Percentiles rank a stretch among this genome's conserved stretches.
Conservation (phyloP, 1,284 basidiomycete species). For the Sporisorium scitamineum region DNA sequence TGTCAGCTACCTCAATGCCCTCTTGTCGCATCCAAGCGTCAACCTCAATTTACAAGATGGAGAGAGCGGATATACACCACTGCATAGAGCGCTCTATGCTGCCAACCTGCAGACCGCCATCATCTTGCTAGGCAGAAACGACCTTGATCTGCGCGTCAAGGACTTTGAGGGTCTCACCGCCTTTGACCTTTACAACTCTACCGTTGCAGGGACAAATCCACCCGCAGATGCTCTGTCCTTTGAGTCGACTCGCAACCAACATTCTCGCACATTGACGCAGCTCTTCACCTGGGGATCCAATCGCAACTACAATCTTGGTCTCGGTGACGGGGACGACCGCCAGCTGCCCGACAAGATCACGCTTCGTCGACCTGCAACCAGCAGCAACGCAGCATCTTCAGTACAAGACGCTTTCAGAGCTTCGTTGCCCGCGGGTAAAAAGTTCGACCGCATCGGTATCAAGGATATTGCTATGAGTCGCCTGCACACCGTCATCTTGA, state of each 20-base stretch:
- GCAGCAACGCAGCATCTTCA: constrained; percentile 10
- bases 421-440: constrained; percentile 46
- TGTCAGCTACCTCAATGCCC: constrained; percentile 81
- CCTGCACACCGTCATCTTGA: constrained; percentile 64
- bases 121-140: constrained; percentile 79
- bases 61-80: constrained; percentile 80
- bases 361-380: constrained; percentile 68
- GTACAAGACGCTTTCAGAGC: constrained; percentile 21
- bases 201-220: constrained; percentile 63
- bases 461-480: constrained; percentile 63
- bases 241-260: constrained; percentile 22
- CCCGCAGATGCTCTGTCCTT: constrained; percentile 33
- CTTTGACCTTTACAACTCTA: constrained; percentile 88
- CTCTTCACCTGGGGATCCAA: constrained; percentile 94
- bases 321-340: constrained; percentile 84
- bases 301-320: constrained; percentile 76
- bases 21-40: constrained; percentile 82
- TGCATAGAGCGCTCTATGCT: constrained; percentile 89
- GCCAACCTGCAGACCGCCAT: constrained; percentile 85
- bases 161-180: constrained; percentile 92
- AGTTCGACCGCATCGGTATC: constrained; percentile 60
- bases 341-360: constrained; percentile 82
- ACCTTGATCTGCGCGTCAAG: constrained; percentile 81
- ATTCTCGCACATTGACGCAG: constrained; percentile 70
- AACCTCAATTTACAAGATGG: constrained; percentile 84